These are phyloP conservation scores for Aspergillus jensenii DNA, from an alignment of 2,329 filamentous ascomycete genomes.

Conservation along the genomic window DNA sequence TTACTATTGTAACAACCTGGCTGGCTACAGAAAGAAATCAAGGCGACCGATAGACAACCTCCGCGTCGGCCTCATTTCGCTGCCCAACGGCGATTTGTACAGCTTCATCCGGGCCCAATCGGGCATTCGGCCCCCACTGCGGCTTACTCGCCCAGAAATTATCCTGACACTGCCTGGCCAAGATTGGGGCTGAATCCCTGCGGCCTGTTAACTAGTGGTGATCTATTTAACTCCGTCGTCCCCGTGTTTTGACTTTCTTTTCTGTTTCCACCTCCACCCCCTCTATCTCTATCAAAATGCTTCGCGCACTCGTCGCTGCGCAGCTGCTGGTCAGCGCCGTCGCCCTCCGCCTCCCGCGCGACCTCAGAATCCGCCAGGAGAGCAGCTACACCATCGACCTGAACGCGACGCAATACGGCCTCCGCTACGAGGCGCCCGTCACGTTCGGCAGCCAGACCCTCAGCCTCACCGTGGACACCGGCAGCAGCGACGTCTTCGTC, in stretches of 20 bases:
- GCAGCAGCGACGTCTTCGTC: conserved; percentile 51
- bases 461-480: conserved; percentile 47
- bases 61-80: no score
- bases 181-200: background rate
- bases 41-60: no score
- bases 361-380: background rate
- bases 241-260: background rate
- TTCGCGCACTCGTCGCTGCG: background rate
- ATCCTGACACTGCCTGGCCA: background rate
- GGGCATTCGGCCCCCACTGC: background rate
- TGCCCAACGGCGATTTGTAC: background rate
- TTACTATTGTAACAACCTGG: no score
- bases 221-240: background rate
- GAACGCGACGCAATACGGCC: background rate
- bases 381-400: background rate
- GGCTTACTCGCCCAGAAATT: background rate
- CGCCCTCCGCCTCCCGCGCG: background rate
- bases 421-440: conserved; percentile 6
- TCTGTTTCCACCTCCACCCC: background rate
- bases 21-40: no score
- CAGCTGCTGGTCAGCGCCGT: background rate
- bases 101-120: background rate
- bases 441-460: conserved; percentile 32
- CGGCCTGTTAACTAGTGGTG: background rate
- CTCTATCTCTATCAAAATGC: background rate